Evolutionary conservation across 2,329 filamentous ascomycete genomes (phyloP).

Genomic region (Fusarium sp.): DNA sequence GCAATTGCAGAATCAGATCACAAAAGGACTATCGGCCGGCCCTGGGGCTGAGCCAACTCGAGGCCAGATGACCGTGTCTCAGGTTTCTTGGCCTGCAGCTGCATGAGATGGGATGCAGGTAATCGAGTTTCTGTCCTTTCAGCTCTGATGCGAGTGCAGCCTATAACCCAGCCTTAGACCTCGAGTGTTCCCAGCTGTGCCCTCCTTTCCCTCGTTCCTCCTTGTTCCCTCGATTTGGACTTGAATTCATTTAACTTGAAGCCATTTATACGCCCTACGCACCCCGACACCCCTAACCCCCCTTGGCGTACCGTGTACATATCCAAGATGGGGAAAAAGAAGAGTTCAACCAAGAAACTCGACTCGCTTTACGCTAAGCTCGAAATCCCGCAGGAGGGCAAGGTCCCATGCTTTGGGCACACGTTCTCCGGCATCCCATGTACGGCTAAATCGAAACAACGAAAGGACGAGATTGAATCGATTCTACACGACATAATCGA

Average conservation of each 20-base stretch:
- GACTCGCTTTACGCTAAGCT: constrained; percentile 14
- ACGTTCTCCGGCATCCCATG: neutral
- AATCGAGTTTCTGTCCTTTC: neutral
- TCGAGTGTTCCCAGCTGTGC: neutral
- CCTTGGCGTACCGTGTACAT: neutral
- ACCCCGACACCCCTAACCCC: neutral
- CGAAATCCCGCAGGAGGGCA: neutral
- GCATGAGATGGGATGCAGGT: constrained; percentile 2
- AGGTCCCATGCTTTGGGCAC: neutral
- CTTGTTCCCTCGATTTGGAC: neutral
- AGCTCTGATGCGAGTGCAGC: neutral
- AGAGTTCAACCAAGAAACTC: neutral
- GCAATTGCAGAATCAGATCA: neutral
- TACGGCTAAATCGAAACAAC: too few species aligned
- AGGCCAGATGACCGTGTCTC: neutral
- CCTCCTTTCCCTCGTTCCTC: neutral
- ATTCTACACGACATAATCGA: neutral
- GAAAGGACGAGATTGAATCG: neutral
- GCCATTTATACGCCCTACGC: neutral
- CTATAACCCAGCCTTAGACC: constrained; percentile 1
- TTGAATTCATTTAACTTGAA: neutral
- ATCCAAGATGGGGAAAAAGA: neutral
- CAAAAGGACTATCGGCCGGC: neutral
- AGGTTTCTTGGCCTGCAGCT: constrained; percentile 14
- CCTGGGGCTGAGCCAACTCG: neutral